Evolutionary conservation across 495 filamentous ascomycete genomes (phyloP).

Genomic region (Aspergillus coremiiformis): DNA sequence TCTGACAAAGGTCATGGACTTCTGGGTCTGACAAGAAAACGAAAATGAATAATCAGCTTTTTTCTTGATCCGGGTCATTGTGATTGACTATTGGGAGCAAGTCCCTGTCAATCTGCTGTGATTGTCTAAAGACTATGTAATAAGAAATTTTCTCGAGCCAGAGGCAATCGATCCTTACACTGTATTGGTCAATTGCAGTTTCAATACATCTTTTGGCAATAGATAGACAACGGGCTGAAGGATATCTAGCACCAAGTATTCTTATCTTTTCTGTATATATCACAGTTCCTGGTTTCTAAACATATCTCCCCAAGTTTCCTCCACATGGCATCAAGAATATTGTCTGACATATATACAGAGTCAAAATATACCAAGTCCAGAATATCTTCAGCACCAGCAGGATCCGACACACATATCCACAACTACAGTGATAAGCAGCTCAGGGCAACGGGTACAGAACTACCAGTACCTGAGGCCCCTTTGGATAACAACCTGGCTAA

Average conservation of each 20-base stretch:
- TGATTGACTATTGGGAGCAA: neutral
- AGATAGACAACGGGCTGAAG: neutral
- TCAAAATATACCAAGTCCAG: neutral
- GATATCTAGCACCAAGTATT: constrained; percentile 3
- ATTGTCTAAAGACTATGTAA: constrained; percentile 1
- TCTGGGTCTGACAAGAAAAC: neutral
- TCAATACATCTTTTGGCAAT: neutral
- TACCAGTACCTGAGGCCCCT: neutral
- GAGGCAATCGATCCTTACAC: neutral
- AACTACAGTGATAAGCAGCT: neutral
- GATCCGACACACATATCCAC: neutral
- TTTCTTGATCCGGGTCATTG: neutral
- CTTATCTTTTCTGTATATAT: constrained; percentile 1
- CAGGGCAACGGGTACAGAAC: neutral
- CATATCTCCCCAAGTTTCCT: neutral
- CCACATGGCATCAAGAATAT: neutral
- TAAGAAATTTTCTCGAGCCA: neutral
- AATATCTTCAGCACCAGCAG: neutral
- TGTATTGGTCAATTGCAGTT: neutral
- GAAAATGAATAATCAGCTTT: constrained; percentile 1
- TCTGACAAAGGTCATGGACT: neutral
- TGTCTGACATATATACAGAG: neutral
- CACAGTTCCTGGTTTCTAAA: neutral
- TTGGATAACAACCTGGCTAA: neutral
- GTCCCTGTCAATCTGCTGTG: neutral